phyloP scores from a whole-genome alignment of 2,329 filamentous ascomycete genomes.

The Alternaria alternata region DNA sequence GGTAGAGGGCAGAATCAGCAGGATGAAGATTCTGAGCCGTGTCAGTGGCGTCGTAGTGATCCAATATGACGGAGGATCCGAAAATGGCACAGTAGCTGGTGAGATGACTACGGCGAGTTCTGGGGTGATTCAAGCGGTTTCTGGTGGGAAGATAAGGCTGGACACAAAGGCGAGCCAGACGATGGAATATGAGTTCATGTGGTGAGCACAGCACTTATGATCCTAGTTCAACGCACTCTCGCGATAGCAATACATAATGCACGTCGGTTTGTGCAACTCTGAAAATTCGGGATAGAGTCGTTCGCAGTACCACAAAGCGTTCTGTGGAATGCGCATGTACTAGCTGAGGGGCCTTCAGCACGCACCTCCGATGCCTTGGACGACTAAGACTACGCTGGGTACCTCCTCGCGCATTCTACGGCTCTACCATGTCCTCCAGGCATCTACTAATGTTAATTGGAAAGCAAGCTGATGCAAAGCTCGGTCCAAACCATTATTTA shows the following conservation, averaged over 20 bases:
- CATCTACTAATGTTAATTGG: not conserved
- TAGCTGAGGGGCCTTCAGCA: not conserved
- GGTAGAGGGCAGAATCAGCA: constrained; percentile 1
- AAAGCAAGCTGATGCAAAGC: not conserved
- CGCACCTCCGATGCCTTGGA: not conserved
- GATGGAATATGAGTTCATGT: constrained; percentile 3
- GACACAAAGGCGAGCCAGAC: not conserved
- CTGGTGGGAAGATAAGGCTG: not conserved
- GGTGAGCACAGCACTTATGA: not conserved
- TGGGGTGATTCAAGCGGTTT: too few relatives aligned
- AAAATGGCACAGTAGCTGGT: too few relatives aligned
- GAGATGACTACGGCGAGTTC: too few relatives aligned
- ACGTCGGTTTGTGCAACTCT: not conserved
- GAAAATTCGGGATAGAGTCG: not conserved
- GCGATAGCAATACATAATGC: not conserved
- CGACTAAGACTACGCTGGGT: not conserved
- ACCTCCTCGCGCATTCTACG: not conserved
- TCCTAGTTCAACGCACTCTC: not conserved
- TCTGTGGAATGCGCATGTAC: not conserved
- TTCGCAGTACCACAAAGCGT: not conserved
- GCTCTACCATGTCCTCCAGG: not conserved
- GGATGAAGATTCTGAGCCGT: too few relatives aligned
- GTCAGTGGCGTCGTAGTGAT: too few relatives aligned
- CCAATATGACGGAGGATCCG: too few relatives aligned
- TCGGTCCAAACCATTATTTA: not conserved